Percentiles rank a stretch among this genome's conserved stretches.
Conservation (phyloP, 305 asterid genomes). For the Ilex paraguariensis region DNA sequence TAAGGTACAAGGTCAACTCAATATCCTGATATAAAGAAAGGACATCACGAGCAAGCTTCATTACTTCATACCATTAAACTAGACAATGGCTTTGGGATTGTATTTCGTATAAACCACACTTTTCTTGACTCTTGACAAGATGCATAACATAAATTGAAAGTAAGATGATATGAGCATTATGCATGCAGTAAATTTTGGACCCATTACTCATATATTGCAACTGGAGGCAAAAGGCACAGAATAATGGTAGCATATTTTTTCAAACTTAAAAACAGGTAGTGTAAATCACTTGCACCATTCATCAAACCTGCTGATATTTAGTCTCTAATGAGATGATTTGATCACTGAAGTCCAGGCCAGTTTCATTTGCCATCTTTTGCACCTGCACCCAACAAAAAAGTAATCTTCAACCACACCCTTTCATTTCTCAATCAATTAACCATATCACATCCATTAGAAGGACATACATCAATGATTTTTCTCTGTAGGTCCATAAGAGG, state of each 20-base stretch:
- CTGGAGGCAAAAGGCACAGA: neutral
- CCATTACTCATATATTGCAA: neutral
- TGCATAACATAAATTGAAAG: neutral
- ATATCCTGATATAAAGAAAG: neutral
- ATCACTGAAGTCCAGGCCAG: slow-evolving; percentile 86
- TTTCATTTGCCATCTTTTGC: slow-evolving; percentile 88
- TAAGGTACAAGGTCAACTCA: too few relatives aligned
- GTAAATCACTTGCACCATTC: slow-evolving; percentile 1
- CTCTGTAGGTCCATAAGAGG: slow-evolving; percentile 69
- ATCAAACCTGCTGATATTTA: slow-evolving; percentile 76
- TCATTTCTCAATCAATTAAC: neutral
- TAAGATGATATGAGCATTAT: slow-evolving; percentile 10
- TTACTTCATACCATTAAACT: too few relatives aligned
- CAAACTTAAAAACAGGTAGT: neutral
- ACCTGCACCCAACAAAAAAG: slow-evolving; percentile 45
- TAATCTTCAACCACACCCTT: slow-evolving; percentile 4
- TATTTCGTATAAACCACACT: neutral
- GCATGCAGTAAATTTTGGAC: neutral
- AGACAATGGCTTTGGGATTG: too few relatives aligned
- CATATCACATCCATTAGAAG: neutral
- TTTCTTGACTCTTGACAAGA: neutral
- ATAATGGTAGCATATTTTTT: neutral
- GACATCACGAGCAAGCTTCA: neutral
- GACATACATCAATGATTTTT: slow-evolving; percentile 54
- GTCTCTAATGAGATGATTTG: slow-evolving; percentile 73